These are phyloP conservation scores for Ascochyta fabae DNA, from an alignment of 2,329 filamentous ascomycete genomes.

Conservation along the genomic window DNA sequence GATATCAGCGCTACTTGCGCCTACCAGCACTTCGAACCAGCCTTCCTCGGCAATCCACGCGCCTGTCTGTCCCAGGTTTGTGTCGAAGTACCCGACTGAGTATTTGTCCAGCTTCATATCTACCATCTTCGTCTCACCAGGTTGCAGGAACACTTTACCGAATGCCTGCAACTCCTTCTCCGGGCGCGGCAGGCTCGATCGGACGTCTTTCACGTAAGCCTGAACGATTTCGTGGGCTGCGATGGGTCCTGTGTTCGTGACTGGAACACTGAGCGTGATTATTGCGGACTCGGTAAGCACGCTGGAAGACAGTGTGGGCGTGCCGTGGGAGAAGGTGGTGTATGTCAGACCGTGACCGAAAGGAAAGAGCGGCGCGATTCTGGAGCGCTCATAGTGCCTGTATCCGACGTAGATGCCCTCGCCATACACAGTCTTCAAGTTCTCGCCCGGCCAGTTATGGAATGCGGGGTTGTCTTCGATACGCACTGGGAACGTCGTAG, in stretches of 20 bases:
- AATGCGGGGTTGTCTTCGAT: conserved; percentile 71
- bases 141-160: conserved; percentile 52
- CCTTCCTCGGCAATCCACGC: conserved; percentile 73
- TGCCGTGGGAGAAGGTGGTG: conserved; percentile 72
- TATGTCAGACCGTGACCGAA: conserved; percentile 83
- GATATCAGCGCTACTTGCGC: conserved; percentile 68
- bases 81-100: conserved; percentile 67
- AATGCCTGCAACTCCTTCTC: conserved; percentile 76
- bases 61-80: conserved; percentile 52
- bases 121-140: conserved; percentile 47
- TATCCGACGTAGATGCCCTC: conserved; percentile 79
- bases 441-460: conserved; percentile 76
- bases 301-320: conserved; percentile 59
- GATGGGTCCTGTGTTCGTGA: conserved; percentile 64
- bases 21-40: conserved; percentile 65
- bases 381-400: conserved; percentile 70
- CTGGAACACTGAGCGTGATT: conserved; percentile 57
- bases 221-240: conserved; percentile 71
- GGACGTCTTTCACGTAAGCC: conserved; percentile 69
- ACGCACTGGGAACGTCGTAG: conserved; percentile 69
- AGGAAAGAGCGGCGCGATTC: conserved; percentile 69
- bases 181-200: conserved; percentile 67
- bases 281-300: conserved; percentile 55
- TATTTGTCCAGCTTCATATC: conserved; percentile 52
- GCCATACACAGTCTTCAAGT: conserved; percentile 70